Evolutionary conservation across 108 stramenopile genomes (phyloP).

Genomic region (Pseudonitzschia multistriata): DNA sequence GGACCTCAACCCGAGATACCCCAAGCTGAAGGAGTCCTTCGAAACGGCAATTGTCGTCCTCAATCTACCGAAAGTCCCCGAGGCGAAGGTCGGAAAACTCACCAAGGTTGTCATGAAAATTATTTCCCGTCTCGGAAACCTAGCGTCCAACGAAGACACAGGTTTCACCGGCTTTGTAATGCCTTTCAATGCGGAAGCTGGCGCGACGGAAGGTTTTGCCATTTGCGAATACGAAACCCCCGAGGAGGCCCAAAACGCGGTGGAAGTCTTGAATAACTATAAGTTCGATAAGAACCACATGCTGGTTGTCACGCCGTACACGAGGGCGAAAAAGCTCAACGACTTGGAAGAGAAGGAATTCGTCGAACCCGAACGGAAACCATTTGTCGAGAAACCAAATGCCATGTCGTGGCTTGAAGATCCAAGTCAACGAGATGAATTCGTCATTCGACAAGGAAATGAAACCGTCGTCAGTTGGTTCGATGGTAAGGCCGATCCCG

Average conservation of each 20-base stretch:
- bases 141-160: constrained; percentile 49
- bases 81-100: constrained; percentile 77
- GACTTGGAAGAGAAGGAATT: constrained; percentile 63
- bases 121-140: constrained; percentile 60
- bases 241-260: constrained; percentile 89
- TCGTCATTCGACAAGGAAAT: constrained; percentile 86
- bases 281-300: constrained; percentile 92
- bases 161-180: constrained; percentile 59
- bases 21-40: constrained; percentile 64
- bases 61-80: constrained; percentile 80
- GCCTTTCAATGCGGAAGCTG: constrained; percentile 63
- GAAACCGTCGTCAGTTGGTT: constrained; percentile 93
- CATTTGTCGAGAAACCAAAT: constrained; percentile 86
- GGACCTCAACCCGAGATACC: constrained; percentile 72
- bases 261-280: constrained; percentile 89
- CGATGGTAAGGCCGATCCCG: constrained; percentile 78
- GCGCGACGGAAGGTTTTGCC: constrained; percentile 80
- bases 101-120: constrained; percentile 75
- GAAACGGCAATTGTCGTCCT: constrained; percentile 75
- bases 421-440: constrained; percentile 89
- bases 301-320: constrained; percentile 69
- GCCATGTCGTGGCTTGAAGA: constrained; percentile 91
- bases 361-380: constrained; percentile 68
- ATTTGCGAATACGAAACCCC: constrained; percentile 88
- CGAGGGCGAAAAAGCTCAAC: constrained; percentile 59